These are phyloP conservation scores for Aureobasidium sp. DNA, from an alignment of 2,329 filamentous ascomycete genomes.

Conservation along the genomic window DNA sequence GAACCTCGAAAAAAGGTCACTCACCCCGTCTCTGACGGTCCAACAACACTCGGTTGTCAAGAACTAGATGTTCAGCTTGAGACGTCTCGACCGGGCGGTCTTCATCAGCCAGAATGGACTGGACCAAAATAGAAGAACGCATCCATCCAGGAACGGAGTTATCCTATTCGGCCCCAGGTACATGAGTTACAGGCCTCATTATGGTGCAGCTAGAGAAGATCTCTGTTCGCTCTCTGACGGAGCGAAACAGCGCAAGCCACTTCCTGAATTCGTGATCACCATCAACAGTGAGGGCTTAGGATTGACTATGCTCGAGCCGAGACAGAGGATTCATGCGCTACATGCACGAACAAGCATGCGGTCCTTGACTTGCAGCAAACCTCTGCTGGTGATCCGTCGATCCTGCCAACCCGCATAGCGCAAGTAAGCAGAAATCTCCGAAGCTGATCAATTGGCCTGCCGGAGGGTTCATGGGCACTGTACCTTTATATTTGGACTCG, in stretches of 20 bases:
- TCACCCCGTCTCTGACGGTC: neutral
- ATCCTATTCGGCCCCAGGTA: slow-evolving; percentile 4
- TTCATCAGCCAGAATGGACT: neutral
- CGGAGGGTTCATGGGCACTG: neutral
- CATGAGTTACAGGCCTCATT: neutral
- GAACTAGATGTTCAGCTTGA: neutral
- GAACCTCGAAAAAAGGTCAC: neutral
- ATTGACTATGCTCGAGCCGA: neutral
- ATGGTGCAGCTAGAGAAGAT: neutral
- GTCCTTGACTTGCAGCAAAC: neutral
- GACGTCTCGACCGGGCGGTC: neutral
- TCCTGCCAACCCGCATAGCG: slow-evolving; percentile 3
- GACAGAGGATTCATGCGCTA: neutral
- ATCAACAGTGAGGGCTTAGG: neutral
- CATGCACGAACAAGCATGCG: slow-evolving; percentile 11
- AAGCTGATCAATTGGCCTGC: neutral
- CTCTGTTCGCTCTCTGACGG: neutral
- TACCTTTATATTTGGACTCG: slow-evolving; percentile 8
- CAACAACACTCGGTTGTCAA: neutral
- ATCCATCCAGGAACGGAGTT: neutral
- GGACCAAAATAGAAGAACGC: neutral
- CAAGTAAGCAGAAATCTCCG: slow-evolving; percentile 12
- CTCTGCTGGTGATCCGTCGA: slow-evolving; percentile 10
- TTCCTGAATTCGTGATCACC: neutral
- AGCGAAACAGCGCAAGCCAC: slow-evolving; percentile 3